These are phyloP conservation scores for Lasiosphaeris hirsuta DNA, from an alignment of 495 filamentous ascomycete species.

Conservation along the genomic window DNA sequence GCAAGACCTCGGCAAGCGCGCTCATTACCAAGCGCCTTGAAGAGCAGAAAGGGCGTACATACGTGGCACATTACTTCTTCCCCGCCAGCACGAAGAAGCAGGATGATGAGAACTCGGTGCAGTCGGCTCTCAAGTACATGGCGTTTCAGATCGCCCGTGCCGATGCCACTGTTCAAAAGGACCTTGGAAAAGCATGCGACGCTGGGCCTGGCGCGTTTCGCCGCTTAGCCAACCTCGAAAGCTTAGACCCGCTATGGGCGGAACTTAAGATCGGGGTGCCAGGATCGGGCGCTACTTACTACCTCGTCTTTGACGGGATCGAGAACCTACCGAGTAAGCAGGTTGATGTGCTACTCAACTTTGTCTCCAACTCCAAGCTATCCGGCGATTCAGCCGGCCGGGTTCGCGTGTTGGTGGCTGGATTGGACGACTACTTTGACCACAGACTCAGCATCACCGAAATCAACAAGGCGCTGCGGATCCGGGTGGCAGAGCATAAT, in stretches of 20 bases:
- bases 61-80: conserved; percentile 16
- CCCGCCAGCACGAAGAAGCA: conserved; percentile 7
- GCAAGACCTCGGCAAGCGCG: conserved; percentile 11
- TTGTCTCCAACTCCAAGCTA: neutral
- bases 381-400: neutral
- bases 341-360: neutral
- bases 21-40: conserved; percentile 14
- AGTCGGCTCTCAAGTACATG: conserved; percentile 18
- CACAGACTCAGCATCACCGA: too few species aligned
- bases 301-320: conserved; percentile 17
- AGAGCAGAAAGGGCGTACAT: conserved; percentile 7
- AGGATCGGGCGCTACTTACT: conserved; percentile 7
- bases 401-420: too few species aligned
- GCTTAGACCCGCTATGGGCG: conserved; percentile 9
- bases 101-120: conserved; percentile 11
- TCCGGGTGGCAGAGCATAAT: neutral
- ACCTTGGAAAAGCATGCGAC: neutral
- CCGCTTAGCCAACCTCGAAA: neutral
- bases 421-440: too few species aligned
- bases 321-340: conserved; percentile 9
- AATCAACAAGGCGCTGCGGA: too few species aligned
- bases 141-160: conserved; percentile 17
- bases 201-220: neutral
- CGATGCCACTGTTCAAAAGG: conserved; percentile 2
- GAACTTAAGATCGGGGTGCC: conserved; percentile 12